Conservation (phyloP, 148 eudicot genomes). For the Arbutus unedo region DNA sequence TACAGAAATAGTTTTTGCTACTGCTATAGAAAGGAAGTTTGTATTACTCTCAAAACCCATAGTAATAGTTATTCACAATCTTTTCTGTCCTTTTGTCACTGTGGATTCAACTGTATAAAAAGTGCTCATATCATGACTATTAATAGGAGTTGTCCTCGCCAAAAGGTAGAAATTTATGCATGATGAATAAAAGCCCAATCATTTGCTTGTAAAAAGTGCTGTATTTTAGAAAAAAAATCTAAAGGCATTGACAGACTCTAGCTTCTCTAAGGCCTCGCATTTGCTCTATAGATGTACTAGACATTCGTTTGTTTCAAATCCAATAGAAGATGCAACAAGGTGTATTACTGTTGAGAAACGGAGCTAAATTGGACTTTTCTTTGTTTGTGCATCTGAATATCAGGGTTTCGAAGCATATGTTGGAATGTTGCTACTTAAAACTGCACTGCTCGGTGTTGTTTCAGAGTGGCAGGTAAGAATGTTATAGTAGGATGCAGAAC, state of each 20-base stretch:
- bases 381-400: background rate
- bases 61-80: background rate
- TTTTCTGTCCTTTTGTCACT: background rate
- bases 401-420: conserved; percentile 60
- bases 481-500: background rate
- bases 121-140: background rate
- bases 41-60: background rate
- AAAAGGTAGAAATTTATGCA: background rate
- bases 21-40: background rate
- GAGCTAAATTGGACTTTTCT: background rate
- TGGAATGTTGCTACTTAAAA: conserved; percentile 49
- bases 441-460: conserved; percentile 42
- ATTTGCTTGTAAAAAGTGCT: background rate
- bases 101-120: background rate
- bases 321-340: background rate
- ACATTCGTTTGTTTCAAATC: conserved; percentile 15
- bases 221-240: background rate
- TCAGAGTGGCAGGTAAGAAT: conserved; percentile 57
- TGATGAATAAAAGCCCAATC: background rate
- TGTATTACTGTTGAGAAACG: conserved; percentile 1
- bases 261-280: conserved; percentile 1
- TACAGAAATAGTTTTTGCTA: background rate
- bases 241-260: background rate
- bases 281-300: background rate
- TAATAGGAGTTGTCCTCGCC: background rate